A percentile compares a stretch with the other conserved stretches of the same genome.
Evolutionary conservation across 208 protist species (phyloP).

Genomic region (Acanthamoeba triangularis): DNA sequence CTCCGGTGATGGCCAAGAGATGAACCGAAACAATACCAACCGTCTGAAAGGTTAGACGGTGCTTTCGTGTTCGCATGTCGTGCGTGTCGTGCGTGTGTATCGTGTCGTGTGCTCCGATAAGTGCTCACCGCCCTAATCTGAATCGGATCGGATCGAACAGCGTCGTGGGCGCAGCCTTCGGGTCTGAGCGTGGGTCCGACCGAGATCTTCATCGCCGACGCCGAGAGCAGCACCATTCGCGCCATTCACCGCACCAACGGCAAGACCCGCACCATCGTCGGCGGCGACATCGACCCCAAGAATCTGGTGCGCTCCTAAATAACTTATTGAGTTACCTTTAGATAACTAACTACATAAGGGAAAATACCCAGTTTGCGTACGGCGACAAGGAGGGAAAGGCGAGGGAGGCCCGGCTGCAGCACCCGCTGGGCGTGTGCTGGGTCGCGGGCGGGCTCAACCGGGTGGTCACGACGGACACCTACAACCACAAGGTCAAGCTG

Average conservation of each 20-base stretch:
- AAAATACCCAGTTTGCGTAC: background rate
- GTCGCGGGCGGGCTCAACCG: background rate
- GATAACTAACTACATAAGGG: background rate
- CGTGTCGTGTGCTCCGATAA: background rate
- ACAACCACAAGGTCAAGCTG: constrained; percentile 58
- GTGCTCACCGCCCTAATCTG: background rate
- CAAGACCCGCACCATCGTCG: constrained; percentile 46
- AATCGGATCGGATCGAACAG: background rate
- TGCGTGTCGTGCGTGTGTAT: background rate
- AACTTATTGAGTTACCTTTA: too few species aligned
- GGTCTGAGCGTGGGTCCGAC: constrained; percentile 43
- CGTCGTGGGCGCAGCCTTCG: constrained; percentile 35
- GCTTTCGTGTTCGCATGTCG: background rate
- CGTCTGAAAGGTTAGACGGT: background rate
- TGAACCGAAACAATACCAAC: constrained; percentile 64
- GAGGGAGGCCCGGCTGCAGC: constrained; percentile 18
- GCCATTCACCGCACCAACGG: constrained; percentile 25
- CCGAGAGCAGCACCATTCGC: constrained; percentile 50
- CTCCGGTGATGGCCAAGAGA: constrained; percentile 54
- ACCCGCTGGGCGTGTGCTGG: constrained; percentile 47
- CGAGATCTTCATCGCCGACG: constrained; percentile 29
- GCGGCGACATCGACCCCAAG: constrained; percentile 49
- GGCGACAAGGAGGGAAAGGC: constrained; percentile 50
- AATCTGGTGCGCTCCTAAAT: background rate
- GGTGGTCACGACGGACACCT: constrained; percentile 29